phyloP scores from a whole-genome alignment of 2,329 filamentous ascomycete genomes.

The Alternaria hordeiaustralica region DNA sequence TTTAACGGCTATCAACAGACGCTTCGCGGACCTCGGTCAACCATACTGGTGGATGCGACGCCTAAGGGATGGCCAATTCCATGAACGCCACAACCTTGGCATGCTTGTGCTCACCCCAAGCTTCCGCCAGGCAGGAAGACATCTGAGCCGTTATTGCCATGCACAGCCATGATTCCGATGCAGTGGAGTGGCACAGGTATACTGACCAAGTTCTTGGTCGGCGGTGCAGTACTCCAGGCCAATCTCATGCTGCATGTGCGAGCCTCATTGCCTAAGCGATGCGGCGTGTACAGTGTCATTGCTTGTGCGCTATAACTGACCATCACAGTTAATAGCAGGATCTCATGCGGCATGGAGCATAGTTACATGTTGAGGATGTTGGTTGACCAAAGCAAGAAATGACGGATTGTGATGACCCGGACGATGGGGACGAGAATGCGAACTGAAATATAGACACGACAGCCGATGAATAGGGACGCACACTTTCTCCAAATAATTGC shows the following conservation, averaged over 20 bases:
- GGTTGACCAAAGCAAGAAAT: not conserved
- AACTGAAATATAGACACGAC: not conserved
- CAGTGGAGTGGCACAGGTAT: not conserved
- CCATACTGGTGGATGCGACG: not conserved
- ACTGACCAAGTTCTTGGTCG: not conserved
- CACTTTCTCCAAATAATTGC: not conserved
- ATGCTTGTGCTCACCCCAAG: not conserved
- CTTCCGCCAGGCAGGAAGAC: not conserved
- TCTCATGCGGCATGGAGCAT: not conserved
- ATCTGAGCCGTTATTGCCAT: conserved; percentile 4
- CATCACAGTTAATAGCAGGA: not conserved
- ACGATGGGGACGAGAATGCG: not conserved
- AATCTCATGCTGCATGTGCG: not conserved
- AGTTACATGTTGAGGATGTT: not conserved
- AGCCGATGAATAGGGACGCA: too few species aligned
- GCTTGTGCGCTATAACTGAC: not conserved
- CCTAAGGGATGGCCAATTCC: not conserved
- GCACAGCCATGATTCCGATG: not conserved
- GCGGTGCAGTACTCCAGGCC: not conserved
- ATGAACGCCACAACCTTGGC: not conserved
- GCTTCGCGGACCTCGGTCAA: not conserved
- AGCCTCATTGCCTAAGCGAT: not conserved
- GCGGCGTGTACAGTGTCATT: not conserved
- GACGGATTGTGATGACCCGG: not conserved
- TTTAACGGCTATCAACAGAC: not conserved